Conservation (phyloP, 768 basidiomycete genomes). For the Suillus ampliporus region DNA sequence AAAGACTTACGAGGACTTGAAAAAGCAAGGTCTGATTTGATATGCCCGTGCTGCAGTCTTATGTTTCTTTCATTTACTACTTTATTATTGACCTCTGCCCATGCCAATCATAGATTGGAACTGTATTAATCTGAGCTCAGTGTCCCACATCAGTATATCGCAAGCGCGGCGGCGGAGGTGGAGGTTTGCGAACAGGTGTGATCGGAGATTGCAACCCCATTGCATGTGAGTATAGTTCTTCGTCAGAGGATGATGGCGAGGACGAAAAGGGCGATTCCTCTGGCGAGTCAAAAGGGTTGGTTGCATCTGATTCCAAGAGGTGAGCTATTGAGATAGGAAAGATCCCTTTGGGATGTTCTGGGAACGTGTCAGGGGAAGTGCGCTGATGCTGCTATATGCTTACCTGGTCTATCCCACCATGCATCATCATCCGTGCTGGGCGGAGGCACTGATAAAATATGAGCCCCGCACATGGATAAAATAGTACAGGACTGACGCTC, state of each 20-base stretch:
- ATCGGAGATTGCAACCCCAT: constrained; percentile 73
- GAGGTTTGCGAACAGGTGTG: constrained; percentile 42
- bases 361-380: constrained; percentile 12
- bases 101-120: constrained; percentile 8
- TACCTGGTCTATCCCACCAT: constrained; percentile 85
- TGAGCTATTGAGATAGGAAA: constrained; percentile 50
- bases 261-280: constrained; percentile 69
- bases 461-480: neutral
- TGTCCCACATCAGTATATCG: constrained; percentile 14
- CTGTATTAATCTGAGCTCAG: constrained; percentile 7
- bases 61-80: constrained; percentile 14
- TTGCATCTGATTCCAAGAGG: constrained; percentile 24
- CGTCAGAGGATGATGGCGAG: constrained; percentile 84
- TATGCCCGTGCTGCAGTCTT: constrained; percentile 3
- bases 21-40: constrained; percentile 92
- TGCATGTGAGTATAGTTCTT: constrained; percentile 81
- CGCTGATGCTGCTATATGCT: constrained; percentile 17
- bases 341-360: constrained; percentile 65
- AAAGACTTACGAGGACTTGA: constrained; percentile 97
- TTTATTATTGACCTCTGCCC: constrained; percentile 12
- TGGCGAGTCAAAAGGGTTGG: constrained; percentile 80
- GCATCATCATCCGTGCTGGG: constrained; percentile 78
- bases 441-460: constrained; percentile 65
- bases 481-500: constrained; percentile 9
- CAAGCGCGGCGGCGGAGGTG: constrained; percentile 30